Conservation (phyloP, 371 early-diverging fungal genomes). For the Apophysomyces ossiformis region DNA sequence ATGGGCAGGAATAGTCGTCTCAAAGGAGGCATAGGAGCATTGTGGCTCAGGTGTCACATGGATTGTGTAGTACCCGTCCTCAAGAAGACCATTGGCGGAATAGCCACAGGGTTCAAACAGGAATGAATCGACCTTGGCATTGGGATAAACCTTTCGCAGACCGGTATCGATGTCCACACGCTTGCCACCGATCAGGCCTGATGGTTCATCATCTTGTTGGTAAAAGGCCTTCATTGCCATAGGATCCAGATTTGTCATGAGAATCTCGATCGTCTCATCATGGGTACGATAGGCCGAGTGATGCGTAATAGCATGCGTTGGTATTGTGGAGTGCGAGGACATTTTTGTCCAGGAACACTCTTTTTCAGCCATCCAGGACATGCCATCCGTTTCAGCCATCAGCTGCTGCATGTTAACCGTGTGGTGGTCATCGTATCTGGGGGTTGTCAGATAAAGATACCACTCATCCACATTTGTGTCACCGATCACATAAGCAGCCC, state of each 20-base stretch:
- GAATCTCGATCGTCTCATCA: slow-evolving; percentile 92
- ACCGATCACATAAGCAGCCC: slow-evolving; percentile 88
- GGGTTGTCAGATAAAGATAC: slow-evolving; percentile 85
- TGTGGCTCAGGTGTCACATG: slow-evolving; percentile 98
- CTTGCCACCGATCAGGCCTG: slow-evolving; percentile 62
- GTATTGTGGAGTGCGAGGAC: not conserved
- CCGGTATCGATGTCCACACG: slow-evolving; percentile 77
- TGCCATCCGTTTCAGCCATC: slow-evolving; percentile 32
- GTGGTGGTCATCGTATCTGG: slow-evolving; percentile 42
- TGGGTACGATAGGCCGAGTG: slow-evolving; percentile 34
- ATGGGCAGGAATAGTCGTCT: slow-evolving; percentile 83
- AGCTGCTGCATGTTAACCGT: slow-evolving; percentile 26
- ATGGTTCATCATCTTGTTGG: slow-evolving; percentile 46
- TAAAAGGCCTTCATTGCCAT: slow-evolving; percentile 76
- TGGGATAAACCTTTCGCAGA: slow-evolving; percentile 76
- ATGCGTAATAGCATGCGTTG: not conserved
- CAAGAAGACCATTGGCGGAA: slow-evolving; percentile 87
- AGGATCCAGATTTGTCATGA: slow-evolving; percentile 89
- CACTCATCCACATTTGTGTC: slow-evolving; percentile 93
- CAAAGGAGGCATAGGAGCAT: slow-evolving; percentile 97
- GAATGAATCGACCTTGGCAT: slow-evolving; percentile 78
- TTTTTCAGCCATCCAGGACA: slow-evolving; percentile 23
- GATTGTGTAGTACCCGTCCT: slow-evolving; percentile 88
- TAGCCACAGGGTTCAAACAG: slow-evolving; percentile 95
- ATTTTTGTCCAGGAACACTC: slow-evolving; percentile 1